Evolutionary conservation across 192 early-diverging fungal genomes (phyloP).

Genomic region (Gonapodya prolifera): DNA sequence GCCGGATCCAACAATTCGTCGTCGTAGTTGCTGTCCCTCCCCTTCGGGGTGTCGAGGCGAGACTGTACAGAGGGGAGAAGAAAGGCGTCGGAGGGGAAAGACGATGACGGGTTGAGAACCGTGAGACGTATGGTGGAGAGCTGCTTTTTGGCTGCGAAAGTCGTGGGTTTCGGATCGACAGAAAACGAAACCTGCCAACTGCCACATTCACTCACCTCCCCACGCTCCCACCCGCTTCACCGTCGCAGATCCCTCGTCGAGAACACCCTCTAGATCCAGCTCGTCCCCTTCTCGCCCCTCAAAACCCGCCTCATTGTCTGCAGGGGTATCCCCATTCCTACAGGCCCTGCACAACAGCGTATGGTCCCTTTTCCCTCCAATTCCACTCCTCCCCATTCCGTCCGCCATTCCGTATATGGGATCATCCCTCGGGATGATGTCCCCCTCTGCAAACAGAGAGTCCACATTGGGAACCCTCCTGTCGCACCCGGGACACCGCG

Average conservation of each 20-base stretch:
- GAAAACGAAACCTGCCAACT: background rate
- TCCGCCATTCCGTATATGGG: background rate
- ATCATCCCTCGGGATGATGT: background rate
- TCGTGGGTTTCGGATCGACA: background rate
- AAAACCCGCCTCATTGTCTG: background rate
- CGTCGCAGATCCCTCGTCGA: background rate
- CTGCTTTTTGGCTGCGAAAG: background rate
- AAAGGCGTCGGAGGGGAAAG: background rate
- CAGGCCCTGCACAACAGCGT: background rate
- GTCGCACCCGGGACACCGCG: background rate
- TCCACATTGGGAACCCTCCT: background rate
- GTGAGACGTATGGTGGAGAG: background rate
- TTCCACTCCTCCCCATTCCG: too few relatives aligned
- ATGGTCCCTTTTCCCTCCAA: background rate
- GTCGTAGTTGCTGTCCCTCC: background rate
- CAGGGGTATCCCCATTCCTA: background rate
- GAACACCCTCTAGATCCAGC: background rate
- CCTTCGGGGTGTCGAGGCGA: background rate
- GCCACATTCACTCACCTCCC: background rate
- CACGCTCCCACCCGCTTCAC: background rate
- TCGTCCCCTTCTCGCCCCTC: background rate
- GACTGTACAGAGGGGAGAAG: background rate
- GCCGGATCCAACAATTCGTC: background rate
- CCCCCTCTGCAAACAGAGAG: background rate
- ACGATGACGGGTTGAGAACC: background rate